These are phyloP conservation scores for Cladosporium sphaerospermum DNA, from an alignment of 2,329 filamentous ascomycete species.

Conservation along the genomic window DNA sequence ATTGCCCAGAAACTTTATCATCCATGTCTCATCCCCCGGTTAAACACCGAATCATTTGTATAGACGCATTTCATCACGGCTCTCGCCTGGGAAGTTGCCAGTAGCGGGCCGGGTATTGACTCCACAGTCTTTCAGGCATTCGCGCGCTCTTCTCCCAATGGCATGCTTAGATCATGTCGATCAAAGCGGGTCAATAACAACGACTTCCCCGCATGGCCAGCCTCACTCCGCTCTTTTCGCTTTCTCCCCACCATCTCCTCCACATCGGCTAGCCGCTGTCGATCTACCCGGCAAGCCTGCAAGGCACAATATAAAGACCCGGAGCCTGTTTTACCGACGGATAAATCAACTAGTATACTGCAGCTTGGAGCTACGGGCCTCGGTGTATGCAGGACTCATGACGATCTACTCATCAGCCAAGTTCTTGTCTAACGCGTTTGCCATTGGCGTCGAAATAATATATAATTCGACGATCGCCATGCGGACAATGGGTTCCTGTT, in stretches of 20 bases:
- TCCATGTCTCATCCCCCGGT: too few species aligned
- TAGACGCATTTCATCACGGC: too few species aligned
- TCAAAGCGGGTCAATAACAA: slow-evolving; percentile 6
- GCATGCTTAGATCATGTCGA: background rate
- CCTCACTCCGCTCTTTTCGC: background rate
- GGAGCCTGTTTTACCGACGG: slow-evolving; percentile 9
- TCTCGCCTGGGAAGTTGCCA: too few species aligned
- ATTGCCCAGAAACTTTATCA: too few species aligned
- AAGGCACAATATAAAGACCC: slow-evolving; percentile 5
- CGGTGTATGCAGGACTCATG: slow-evolving; percentile 1
- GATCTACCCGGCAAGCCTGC: slow-evolving; percentile 6
- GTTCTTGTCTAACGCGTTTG: background rate
- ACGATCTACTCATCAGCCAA: slow-evolving; percentile 5
- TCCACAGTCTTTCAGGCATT: too few species aligned
- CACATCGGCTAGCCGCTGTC: background rate
- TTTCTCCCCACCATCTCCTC: background rate
- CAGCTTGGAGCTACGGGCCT: slow-evolving; percentile 1
- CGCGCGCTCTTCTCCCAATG: too few species aligned
- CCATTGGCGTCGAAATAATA: slow-evolving; percentile 4
- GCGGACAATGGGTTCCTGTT: background rate
- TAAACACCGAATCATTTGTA: too few species aligned
- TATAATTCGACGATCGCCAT: background rate
- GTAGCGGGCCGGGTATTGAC: too few species aligned
- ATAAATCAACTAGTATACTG: background rate
- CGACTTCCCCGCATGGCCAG: slow-evolving; percentile 1